Base-by-base conservation (phyloP, 768 basidiomycete species). In the Kockovaella imperatae region DNA sequence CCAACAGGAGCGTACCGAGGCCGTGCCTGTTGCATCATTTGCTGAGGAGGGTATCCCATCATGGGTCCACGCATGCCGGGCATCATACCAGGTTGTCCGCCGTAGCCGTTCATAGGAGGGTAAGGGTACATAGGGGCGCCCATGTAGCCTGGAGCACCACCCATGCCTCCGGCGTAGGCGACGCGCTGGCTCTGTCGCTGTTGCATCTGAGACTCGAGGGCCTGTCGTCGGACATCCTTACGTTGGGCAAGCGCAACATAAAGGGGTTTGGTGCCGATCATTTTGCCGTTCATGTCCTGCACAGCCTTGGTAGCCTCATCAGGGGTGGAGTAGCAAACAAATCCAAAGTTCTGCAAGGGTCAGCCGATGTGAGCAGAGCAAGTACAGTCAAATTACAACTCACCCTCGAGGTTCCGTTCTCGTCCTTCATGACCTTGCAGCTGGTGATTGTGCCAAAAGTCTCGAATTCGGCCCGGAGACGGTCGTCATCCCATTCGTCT, bases 231-330 rank as follows among this genome's bases (percentile, higher is more conserved):
- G 66, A 95, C 87, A 68, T 99, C 95, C 54, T 90, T 89, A 59
- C 93, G 88, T 72, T 99, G 95, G 60, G 95, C 95, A 59, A 97
- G 83, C 34, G 93, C 91, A 70, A 99, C 95, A 69, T 97, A 99
- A 64, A 99, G 81, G 45, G 95, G 95, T 76, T 99, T 99, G 59
- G 84, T 81, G 54, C 93, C 93, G 66, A 97, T 87, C 84, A 97
- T 97, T 77, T 93, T 93, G 81, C 95, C 96, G 80, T 99, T 99
- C 90, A 99, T 95, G 77, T 99, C 95, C 47, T 89, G 87, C 52
- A 97, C 90, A 53, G 95, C 95, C 77, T 97, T 97, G 67, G 89
- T 96, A 20, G 95, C 91, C 75, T 99, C 95, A 59, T 99, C 95
- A 40, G 95, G 90, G 45, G 89, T 84, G 29, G 89, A 88, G 78